Evolutionary conservation across 2,329 filamentous ascomycete species (phyloP).

Genomic region (Coniochaeta ligniaria): DNA sequence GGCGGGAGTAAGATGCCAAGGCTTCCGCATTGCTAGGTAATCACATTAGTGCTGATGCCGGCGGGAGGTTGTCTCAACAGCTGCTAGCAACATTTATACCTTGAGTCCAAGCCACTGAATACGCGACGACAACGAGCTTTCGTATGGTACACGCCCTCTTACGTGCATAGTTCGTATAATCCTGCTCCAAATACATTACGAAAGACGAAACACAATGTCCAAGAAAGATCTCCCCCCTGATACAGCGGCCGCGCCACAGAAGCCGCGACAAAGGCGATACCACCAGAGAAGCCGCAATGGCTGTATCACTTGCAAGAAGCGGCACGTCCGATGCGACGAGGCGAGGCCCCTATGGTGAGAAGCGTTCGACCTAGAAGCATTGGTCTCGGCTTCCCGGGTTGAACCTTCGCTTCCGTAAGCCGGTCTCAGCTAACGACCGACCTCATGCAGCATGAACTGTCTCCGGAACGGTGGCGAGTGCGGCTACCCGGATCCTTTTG

Average conservation of each 20-base stretch:
- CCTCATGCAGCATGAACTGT: constrained; percentile 30
- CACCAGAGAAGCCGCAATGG: constrained; percentile 29
- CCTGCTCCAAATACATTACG: neutral
- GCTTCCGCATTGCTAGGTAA: neutral
- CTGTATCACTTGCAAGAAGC: constrained; percentile 16
- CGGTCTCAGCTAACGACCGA: neutral
- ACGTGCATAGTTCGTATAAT: neutral
- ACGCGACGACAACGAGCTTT: neutral
- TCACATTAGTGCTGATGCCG: neutral
- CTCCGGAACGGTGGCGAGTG: constrained; percentile 36
- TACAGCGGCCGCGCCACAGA: constrained; percentile 17
- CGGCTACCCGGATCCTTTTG: constrained; percentile 18
- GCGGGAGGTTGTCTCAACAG: neutral
- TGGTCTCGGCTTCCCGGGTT: neutral
- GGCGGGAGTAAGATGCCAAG: neutral
- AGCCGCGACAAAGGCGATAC: constrained; percentile 28
- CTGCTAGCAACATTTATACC: neutral
- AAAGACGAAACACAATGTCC: neutral
- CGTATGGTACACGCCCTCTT: neutral
- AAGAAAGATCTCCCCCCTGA: neutral
- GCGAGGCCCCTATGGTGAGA: constrained; percentile 36
- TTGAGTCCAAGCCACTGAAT: neutral
- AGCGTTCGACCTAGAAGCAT: neutral
- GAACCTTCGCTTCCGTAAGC: neutral
- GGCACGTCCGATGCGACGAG: constrained; percentile 34